These are phyloP conservation scores for Monotropa hypopitys DNA, from an alignment of 179 eudicot genomes.

Conservation along the genomic window DNA sequence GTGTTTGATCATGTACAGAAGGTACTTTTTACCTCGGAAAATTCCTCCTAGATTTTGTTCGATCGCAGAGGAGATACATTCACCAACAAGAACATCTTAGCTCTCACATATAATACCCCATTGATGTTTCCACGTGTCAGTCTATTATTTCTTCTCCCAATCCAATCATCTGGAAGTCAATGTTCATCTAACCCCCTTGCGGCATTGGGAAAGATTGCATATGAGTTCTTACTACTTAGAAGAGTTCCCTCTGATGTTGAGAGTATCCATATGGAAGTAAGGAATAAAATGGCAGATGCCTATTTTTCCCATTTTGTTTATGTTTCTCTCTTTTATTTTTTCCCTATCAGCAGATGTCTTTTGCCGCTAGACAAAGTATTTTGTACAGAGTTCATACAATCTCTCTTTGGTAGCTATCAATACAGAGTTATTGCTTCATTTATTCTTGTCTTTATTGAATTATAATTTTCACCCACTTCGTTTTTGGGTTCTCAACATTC, in stretches of 20 bases:
- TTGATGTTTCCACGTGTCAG: background rate
- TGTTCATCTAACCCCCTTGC: background rate
- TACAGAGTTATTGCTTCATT: background rate
- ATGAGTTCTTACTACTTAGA: background rate
- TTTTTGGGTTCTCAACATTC: background rate
- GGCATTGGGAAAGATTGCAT: background rate
- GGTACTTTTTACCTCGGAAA: conserved; percentile 27
- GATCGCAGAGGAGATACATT: conserved; percentile 75
- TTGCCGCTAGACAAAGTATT: background rate
- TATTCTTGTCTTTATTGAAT: background rate
- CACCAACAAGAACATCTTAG: background rate
- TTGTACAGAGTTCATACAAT: background rate
- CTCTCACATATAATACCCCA: too few species aligned
- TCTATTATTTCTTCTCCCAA: background rate
- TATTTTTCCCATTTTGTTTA: background rate
- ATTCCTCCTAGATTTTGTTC: conserved; percentile 32
- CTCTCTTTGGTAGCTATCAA: background rate
- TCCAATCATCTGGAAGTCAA: conserved; percentile 15
- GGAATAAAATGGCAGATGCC: background rate
- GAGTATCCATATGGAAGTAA: background rate
- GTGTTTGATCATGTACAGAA: conserved; percentile 90
- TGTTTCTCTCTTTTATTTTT: background rate
- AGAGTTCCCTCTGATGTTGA: background rate
- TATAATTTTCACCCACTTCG: background rate
- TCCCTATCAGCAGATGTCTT: background rate